Conservation (phyloP, 768 basidiomycete genomes). For the Tylopilus vinaceipallidus region DNA sequence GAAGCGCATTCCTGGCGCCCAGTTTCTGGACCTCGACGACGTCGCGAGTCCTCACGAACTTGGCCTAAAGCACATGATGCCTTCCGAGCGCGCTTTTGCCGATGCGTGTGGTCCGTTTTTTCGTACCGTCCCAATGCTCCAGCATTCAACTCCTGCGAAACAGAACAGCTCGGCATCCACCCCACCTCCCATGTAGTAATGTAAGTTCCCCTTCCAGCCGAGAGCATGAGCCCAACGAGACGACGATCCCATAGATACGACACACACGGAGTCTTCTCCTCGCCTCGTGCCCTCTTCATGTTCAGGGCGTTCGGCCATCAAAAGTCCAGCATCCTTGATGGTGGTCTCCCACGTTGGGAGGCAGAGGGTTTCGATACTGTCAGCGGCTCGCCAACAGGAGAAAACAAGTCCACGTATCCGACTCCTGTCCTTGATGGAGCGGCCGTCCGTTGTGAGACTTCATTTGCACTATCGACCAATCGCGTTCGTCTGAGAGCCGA, state of each 20-base stretch:
- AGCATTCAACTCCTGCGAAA: conserved; percentile 16
- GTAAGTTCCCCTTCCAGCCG: conserved; percentile 39
- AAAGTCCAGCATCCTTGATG: conserved; percentile 85
- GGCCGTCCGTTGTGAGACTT: conserved; percentile 43
- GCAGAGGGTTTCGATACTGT: conserved; percentile 61
- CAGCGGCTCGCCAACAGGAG: conserved; percentile 24
- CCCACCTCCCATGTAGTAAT: conserved; percentile 79
- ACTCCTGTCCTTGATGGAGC: conserved; percentile 50
- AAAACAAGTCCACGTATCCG: conserved; percentile 42
- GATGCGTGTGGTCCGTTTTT: conserved; percentile 71
- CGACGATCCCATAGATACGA: conserved; percentile 65
- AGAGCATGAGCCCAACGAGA: conserved; percentile 5
- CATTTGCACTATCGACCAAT: conserved; percentile 34
- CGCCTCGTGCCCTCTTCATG: conserved; percentile 91
- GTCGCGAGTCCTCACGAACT: conserved; percentile 73
- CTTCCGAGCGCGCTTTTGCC: conserved; percentile 65
- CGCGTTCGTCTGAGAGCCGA: conserved; percentile 12
- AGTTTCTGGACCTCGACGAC: conserved; percentile 77
- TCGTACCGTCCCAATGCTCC: conserved; percentile 5
- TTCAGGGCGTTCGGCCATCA: conserved; percentile 90
- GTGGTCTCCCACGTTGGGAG: conserved; percentile 86
- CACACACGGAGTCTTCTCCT: conserved; percentile 84
- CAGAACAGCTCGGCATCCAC: conserved; percentile 71
- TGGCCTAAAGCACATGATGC: conserved; percentile 95
- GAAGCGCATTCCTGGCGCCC: conserved; percentile 68